A percentile compares a stretch with the other conserved stretches of the same genome.
phyloP scores from a whole-genome alignment of 805 yeast genomes.

The Cyberlindnera mycetangii region DNA sequence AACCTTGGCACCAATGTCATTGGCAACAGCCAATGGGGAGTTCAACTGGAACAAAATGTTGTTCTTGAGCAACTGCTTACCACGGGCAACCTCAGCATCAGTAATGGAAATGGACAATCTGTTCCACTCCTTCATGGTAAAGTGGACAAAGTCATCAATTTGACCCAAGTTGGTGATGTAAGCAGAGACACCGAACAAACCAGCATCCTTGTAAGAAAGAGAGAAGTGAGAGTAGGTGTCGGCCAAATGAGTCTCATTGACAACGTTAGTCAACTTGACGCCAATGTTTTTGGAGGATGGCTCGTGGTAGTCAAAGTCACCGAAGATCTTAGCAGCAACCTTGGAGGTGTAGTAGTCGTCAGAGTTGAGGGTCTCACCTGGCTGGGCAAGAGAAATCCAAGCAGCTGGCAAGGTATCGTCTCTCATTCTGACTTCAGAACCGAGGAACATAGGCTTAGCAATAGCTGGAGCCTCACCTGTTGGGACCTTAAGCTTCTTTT shows the following conservation, averaged over 20 bases:
- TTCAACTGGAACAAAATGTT: conserved; percentile 49
- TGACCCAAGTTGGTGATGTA: conserved; percentile 55
- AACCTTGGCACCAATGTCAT: conserved; percentile 56
- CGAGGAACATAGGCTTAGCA: conserved; percentile 65
- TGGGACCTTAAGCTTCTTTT: conserved; percentile 45
- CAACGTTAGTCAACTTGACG: conserved; percentile 66
- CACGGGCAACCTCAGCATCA: conserved; percentile 76
- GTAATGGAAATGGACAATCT: conserved; percentile 73
- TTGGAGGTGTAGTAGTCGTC: conserved; percentile 67
- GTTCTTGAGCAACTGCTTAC: conserved; percentile 68
- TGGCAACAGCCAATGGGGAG: conserved; percentile 49
- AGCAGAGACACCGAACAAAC: conserved; percentile 81
- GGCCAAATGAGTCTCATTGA: conserved; percentile 69
- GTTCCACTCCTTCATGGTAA: conserved; percentile 84
- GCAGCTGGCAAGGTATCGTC: conserved; percentile 84
- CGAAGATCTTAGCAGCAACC: conserved; percentile 67
- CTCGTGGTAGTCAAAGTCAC: conserved; percentile 51
- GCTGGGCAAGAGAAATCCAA: conserved; percentile 70
- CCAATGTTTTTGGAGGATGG: conserved; percentile 58
- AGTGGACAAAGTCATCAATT: conserved; percentile 77
- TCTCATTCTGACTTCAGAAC: conserved; percentile 85
- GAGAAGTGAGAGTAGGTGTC: conserved; percentile 73
- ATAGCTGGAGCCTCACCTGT: conserved; percentile 49
- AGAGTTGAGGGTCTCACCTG: conserved; percentile 63
- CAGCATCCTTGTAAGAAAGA: conserved; percentile 68